phyloP scores from a whole-genome alignment of 495 filamentous ascomycete genomes.

The Astrothelium macrocarpum region DNA sequence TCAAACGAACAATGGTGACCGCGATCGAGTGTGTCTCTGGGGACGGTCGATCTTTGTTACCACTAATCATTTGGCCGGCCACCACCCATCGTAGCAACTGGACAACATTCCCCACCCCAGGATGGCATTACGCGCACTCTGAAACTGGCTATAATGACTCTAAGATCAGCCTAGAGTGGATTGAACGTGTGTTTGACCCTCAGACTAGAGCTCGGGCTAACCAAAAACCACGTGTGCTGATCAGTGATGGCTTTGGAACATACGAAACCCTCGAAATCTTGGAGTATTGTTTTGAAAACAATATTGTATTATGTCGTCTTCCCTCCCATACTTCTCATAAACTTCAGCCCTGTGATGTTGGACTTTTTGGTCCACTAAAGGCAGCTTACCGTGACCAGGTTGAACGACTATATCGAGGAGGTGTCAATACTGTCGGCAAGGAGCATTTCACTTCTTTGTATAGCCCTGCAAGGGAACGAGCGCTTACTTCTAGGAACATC shows the following conservation, averaged over 20 bases:
- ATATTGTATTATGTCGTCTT: slow-evolving; percentile 14
- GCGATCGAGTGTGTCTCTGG: slow-evolving; percentile 14
- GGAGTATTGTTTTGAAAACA: slow-evolving; percentile 19
- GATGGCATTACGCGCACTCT: slow-evolving; percentile 16
- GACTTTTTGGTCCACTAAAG: slow-evolving; percentile 13
- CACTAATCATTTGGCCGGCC: slow-evolving; percentile 16
- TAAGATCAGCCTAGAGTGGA: slow-evolving; percentile 14
- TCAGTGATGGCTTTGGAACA: slow-evolving; percentile 16
- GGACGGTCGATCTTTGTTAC: slow-evolving; percentile 12
- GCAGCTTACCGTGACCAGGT: slow-evolving; percentile 15
- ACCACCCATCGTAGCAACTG: slow-evolving; percentile 12
- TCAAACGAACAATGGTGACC: slow-evolving; percentile 14
- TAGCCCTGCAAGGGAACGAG: slow-evolving; percentile 12
- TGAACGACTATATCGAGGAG: slow-evolving; percentile 12
- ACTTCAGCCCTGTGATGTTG: slow-evolving; percentile 15
- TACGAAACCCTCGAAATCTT: slow-evolving; percentile 17
- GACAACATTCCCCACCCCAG: slow-evolving; percentile 12
- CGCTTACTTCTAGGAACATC: slow-evolving; percentile 5
- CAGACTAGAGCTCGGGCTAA: slow-evolving; percentile 11
- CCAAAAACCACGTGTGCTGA: slow-evolving; percentile 11
- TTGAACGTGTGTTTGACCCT: slow-evolving; percentile 13
- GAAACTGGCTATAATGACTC: slow-evolving; percentile 14
- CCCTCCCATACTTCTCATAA: slow-evolving; percentile 18
- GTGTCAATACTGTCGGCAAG: slow-evolving; percentile 12
- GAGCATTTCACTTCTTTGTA: slow-evolving; percentile 16